phyloP scores from a whole-genome alignment of 306 rosid species.

The Cicer bijugum region DNA sequence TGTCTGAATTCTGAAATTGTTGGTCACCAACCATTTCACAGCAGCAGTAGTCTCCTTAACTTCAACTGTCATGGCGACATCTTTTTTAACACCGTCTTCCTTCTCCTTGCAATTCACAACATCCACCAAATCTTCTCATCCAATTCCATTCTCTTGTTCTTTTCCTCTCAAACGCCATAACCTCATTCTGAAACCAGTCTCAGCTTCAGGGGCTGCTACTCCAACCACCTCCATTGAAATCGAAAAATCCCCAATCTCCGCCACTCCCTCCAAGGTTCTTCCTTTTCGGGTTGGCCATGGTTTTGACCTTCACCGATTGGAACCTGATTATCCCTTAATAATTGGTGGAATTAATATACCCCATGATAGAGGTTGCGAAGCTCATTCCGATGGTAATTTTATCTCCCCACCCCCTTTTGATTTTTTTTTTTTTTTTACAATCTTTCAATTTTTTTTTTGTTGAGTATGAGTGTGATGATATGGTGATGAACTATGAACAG shows the following conservation, averaged over 20 bases:
- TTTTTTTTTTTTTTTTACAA: conserved; percentile 31
- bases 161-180: conserved; percentile 44
- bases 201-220: conserved; percentile 43
- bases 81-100: conserved; percentile 51
- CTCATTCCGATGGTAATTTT: conserved; percentile 87
- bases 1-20: conserved; percentile 5
- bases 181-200: conserved; percentile 34
- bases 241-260: conserved; percentile 45
- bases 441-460: not conserved
- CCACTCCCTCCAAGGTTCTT: conserved; percentile 59
- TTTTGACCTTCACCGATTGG: conserved; percentile 91
- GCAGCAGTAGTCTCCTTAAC: conserved; percentile 18
- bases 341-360: conserved; percentile 93
- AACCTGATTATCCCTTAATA: conserved; percentile 89
- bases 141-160: conserved; percentile 35
- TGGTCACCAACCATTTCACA: not conserved
- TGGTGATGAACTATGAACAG: conserved; percentile 43
- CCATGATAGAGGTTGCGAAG: conserved; percentile 95
- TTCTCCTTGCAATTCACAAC: conserved; percentile 31
- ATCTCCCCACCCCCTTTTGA: not conserved
- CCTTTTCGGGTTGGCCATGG: conserved; percentile 96
- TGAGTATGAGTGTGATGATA: not conserved
- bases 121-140: conserved; percentile 32
- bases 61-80: conserved; percentile 49
- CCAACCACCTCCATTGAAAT: conserved; percentile 53